phyloP scores from a whole-genome alignment of 495 filamentous ascomycete species.

The Pyrenopolyporus hunteri region DNA sequence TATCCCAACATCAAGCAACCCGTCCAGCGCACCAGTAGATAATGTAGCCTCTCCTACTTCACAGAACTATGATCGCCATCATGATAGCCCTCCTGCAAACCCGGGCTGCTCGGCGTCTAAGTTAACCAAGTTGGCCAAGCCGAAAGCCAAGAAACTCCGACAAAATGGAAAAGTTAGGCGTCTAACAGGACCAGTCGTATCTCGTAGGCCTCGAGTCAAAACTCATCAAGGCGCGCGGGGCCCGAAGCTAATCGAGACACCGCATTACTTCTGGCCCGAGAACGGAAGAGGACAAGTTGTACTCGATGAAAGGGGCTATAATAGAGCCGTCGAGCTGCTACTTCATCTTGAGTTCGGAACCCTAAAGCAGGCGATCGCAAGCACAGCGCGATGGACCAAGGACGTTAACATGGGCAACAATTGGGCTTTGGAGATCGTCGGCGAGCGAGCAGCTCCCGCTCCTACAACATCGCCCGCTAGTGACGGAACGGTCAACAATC shows the following conservation, averaged over 20 bases:
- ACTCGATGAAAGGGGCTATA: constrained; percentile 74
- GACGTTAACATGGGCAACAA: constrained; percentile 47
- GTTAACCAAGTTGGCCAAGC: constrained; percentile 1
- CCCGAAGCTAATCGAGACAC: constrained; percentile 53
- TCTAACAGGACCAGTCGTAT: constrained; percentile 58
- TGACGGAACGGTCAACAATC: constrained; percentile 38
- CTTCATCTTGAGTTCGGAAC: constrained; percentile 86
- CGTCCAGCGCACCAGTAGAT: constrained; percentile 34
- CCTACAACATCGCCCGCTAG: constrained; percentile 8
- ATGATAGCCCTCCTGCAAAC: not conserved
- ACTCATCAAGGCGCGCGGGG: constrained; percentile 50
- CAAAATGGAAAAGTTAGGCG: constrained; percentile 44
- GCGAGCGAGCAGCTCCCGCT: constrained; percentile 37
- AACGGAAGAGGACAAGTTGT: constrained; percentile 72
- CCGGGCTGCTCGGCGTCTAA: constrained; percentile 23
- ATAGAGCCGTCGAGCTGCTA: constrained; percentile 75
- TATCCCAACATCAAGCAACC: constrained; percentile 30
- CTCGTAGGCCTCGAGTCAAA: constrained; percentile 63
- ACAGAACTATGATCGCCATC: not conserved
- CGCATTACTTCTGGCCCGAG: constrained; percentile 72
- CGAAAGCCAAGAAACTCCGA: constrained; percentile 33
- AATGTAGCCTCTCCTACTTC: constrained; percentile 31
- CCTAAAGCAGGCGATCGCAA: constrained; percentile 66
- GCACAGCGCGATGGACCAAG: constrained; percentile 76
- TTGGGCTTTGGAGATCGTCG: constrained; percentile 56